These are phyloP conservation scores for Chrysochromulina parva DNA, from an alignment of 78 protist species.

Conservation along the genomic window DNA sequence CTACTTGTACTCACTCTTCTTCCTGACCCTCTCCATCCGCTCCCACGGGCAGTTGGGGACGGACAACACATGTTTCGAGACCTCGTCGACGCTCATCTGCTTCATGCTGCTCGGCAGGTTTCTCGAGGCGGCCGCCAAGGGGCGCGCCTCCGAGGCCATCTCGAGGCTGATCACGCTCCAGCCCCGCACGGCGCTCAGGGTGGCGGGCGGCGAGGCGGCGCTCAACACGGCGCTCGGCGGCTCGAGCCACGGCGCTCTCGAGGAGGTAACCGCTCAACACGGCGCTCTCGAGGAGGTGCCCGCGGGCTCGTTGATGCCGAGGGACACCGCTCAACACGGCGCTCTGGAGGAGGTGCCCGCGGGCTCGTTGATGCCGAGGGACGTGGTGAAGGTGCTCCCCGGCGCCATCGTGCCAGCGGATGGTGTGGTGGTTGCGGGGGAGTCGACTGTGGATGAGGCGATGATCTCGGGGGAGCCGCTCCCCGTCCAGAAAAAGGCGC, in stretches of 20 bases:
- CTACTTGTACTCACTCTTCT: slow-evolving; percentile 72
- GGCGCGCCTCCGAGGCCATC: slow-evolving; percentile 78
- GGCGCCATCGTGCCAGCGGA: slow-evolving; percentile 35
- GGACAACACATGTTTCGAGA: slow-evolving; percentile 37
- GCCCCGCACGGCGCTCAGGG: too few relatives aligned
- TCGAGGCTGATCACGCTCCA: slow-evolving; percentile 53
- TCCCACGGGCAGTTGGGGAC: too few relatives aligned
- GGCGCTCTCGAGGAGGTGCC: too few relatives aligned
- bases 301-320: slow-evolving; percentile 42
- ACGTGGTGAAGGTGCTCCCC: slow-evolving; percentile 75
- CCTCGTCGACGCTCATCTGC: slow-evolving; percentile 72
- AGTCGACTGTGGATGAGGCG: slow-evolving; percentile 77
- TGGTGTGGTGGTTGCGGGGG: slow-evolving; percentile 67
- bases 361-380: slow-evolving; percentile 65
- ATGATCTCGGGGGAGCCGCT: slow-evolving; percentile 90
- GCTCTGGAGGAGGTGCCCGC: too few relatives aligned
- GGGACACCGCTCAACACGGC: slow-evolving; percentile 54
- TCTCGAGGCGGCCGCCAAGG: slow-evolving; percentile 87
- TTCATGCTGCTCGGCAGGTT: slow-evolving; percentile 85
- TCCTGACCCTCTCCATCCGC: slow-evolving; percentile 33
- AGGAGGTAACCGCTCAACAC: too few relatives aligned
- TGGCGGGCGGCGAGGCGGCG: too few relatives aligned
- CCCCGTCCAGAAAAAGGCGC: slow-evolving; percentile 61
- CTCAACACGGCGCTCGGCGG: too few relatives aligned
- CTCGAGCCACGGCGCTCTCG: too few relatives aligned